Evolutionary conservation across 495 filamentous ascomycete genomes (phyloP), one percentile per base, ranked within the genome.

Genomic region (Annulohypoxylon bovei): DNA sequence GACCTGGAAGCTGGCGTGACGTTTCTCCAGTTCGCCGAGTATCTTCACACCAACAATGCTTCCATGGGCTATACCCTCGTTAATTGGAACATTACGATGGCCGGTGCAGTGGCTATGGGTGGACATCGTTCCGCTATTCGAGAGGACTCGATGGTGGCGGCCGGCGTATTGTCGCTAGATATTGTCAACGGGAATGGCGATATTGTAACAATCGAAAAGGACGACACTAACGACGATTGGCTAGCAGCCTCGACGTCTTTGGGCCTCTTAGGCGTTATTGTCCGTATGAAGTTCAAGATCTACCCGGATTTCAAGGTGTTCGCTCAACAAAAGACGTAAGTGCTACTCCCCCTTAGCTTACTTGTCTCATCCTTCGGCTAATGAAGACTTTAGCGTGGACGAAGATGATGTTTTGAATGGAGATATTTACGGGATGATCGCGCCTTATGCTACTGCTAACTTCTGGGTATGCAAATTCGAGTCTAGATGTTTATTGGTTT

Each of bases 31-130:
- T 80, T 85, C 16, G 82, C 83, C 8, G 81, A 81, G 32, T 84
- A 80, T 55, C 75, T 85, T 6, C 83, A 85, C 50, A 72, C 72
- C 11, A 70, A 78, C 16, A 76, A 71, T 37, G 83, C 82, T 35
- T 81, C 77, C 4, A 79, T 85, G 52, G 83, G 82, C 14, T 84
- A 84, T 58, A 81, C 82, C 14, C 70, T 84, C 12, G 82, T 84
- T 7, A 85, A 84, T 58, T 85, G 83, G 83, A 84, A 85, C 35
- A 85, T 85, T 62, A 84, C 79, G 6, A 80, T 85, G 68, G 82
- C 82, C 4, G 83, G 82, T 11, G 79, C 79, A 6, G 76, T 85
- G 8, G 83, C 82, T 3, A 84, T 85, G 83, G 83, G 83, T 1
- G 83, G 82, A 6, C 83, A 85, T 60, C 76, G 83, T 18, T 79